Evolutionary conservation across 2,329 filamentous ascomycete genomes (phyloP), one percentile per base, ranked within the genome.

Genomic region (Fusarium chuoi): DNA sequence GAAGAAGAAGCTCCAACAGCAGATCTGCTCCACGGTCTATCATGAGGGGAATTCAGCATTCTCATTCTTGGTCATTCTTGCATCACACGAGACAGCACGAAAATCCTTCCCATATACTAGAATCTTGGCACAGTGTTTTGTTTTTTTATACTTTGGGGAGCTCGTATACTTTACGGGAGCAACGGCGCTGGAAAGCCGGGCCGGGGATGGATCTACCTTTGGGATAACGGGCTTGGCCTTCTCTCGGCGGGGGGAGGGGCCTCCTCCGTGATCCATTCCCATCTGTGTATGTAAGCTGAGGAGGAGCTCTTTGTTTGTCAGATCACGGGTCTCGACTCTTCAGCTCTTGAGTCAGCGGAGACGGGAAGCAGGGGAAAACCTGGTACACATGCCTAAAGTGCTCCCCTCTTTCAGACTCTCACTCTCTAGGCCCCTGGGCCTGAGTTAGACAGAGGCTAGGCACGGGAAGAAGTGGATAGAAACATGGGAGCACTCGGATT

Each of bases 401-500:
- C 44, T 48, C 44, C 54, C 20, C 38, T 57, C 35, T 54, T 26
- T 28, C 51, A 51, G 28, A 26, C 35, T 28, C 51, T 55, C 15
- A 5, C 24, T 28, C 49, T 52, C 18, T 54, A 26, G 46, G 36
- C 67, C 62, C 62, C n/a, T 57, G 64, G 12, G 24, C 33, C 48
- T 20, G 48, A 41, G 24, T 68, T 26, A 57, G 51, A 68, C 54
- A 63, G 38, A 45, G 45, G 39, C 56, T 56, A 60, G 58, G 63
- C 59, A 70, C 62, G 71, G 73, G 69, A 75, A 69, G 69, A 75
- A 71, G 75, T 77, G 75, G 75, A 63, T 73, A 75, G 70, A 49
- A 55, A 45, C 51, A 46, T 48, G 52, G 35, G n/a, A 59, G 36
- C 28, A 68, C 38, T 59, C 22, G 48, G 65, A 39, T 30, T 48